Evolutionary conservation across 352 stramenopile genomes (phyloP).

Genomic region (Phytophthora hybrid): DNA sequence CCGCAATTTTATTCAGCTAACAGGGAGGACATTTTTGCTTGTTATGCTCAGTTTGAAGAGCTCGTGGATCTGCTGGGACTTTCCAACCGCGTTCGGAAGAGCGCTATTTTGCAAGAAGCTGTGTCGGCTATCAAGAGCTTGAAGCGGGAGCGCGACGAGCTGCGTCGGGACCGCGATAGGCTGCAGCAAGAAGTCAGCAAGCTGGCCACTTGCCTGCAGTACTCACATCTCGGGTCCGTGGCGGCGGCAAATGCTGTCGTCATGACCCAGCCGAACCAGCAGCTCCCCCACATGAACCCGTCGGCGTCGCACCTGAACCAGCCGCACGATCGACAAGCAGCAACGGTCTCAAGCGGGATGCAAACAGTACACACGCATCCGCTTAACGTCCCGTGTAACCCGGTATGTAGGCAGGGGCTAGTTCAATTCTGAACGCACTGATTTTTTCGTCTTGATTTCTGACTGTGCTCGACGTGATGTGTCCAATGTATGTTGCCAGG

Average conservation of each 20-base stretch:
- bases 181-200: slow-evolving; percentile 78
- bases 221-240: slow-evolving; percentile 63
- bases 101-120: slow-evolving; percentile 75
- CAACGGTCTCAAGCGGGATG: slow-evolving; percentile 32
- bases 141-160: slow-evolving; percentile 68
- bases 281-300: slow-evolving; percentile 40
- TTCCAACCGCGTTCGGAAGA: slow-evolving; percentile 80
- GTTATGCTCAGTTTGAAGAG: slow-evolving; percentile 66
- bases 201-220: slow-evolving; percentile 70
- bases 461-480: slow-evolving; percentile 12
- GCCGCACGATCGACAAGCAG: slow-evolving; percentile 31
- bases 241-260: slow-evolving; percentile 52
- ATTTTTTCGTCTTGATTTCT: slow-evolving; percentile 30
- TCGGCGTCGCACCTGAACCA: slow-evolving; percentile 25
- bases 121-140: slow-evolving; percentile 71
- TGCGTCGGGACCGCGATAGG: slow-evolving; percentile 64
- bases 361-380: slow-evolving; percentile 46
- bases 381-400: slow-evolving; percentile 44
- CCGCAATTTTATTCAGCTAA: slow-evolving; percentile 10
- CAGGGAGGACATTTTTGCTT: neutral
- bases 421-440: slow-evolving; percentile 25
- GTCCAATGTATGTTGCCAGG: slow-evolving; percentile 25
- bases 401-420: slow-evolving; percentile 37
- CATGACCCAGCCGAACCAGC: slow-evolving; percentile 49
- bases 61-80: slow-evolving; percentile 73